Conservation (phyloP, 2,329 filamentous ascomycete genomes). For the Cercospora sesami region DNA sequence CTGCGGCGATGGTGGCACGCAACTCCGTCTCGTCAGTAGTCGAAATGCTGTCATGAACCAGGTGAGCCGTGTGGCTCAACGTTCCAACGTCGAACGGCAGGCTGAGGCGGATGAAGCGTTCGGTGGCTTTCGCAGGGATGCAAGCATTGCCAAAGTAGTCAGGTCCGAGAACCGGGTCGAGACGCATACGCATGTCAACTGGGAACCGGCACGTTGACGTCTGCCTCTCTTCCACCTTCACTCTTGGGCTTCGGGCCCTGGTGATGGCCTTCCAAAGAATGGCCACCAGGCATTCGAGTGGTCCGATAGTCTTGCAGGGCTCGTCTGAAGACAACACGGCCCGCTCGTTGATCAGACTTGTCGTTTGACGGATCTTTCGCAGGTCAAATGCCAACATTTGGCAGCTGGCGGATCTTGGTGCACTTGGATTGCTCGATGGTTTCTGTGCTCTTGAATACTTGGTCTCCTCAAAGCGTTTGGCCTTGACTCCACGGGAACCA, state of each 20-base stretch:
- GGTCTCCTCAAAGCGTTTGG: slow-evolving; percentile 11
- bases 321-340: slow-evolving; percentile 3
- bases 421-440: not conserved
- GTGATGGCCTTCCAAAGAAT: slow-evolving; percentile 29
- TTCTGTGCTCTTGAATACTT: slow-evolving; percentile 6
- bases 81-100: slow-evolving; percentile 23
- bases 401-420: slow-evolving; percentile 12
- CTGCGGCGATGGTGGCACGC: slow-evolving; percentile 24
- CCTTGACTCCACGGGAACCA: slow-evolving; percentile 18
- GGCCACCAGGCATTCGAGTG: slow-evolving; percentile 23
- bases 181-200: slow-evolving; percentile 20
- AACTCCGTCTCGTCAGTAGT: slow-evolving; percentile 16
- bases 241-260: slow-evolving; percentile 17
- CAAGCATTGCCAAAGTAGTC: not conserved
- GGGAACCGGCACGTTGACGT: slow-evolving; percentile 12
- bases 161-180: slow-evolving; percentile 13
- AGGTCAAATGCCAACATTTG: slow-evolving; percentile 26
- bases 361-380: slow-evolving; percentile 15
- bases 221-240: not conserved
- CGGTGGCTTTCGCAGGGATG: slow-evolving; percentile 7
- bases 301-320: slow-evolving; percentile 11
- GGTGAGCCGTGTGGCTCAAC: slow-evolving; percentile 9
- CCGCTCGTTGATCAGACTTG: slow-evolving; percentile 25
- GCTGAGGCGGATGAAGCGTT: slow-evolving; percentile 13
- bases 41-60: slow-evolving; percentile 8